Evolutionary conservation across 352 stramenopile species (phyloP), one percentile per base, ranked within the genome.

Genomic region (Thalassiosira mediterranea): DNA sequence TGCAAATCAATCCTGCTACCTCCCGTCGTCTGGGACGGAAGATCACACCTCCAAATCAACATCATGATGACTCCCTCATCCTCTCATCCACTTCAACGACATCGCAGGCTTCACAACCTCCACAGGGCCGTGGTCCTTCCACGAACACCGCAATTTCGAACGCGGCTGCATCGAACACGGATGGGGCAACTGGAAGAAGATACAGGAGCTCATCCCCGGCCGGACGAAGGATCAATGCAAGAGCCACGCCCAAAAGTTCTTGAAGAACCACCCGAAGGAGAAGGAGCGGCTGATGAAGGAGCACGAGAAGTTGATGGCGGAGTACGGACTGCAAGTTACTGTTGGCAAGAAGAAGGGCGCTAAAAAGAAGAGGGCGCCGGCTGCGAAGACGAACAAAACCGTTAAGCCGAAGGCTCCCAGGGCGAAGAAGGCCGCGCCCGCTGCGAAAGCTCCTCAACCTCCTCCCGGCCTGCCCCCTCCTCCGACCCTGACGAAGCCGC

Each of bases 161-260:
- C 29, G 28, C 17, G 34, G 19, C 7, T 42, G 40, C 32, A 64
- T 64, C 37, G 17, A 51, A 23, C 21, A 53, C 25, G 56, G 56
- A 23, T 64, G 56, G 56, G 56, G 56, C n/a, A 64, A 64, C 37
- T 64, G 56, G 56, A 29, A 26, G 44, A 52, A 26, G 44, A 52
- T 52, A 10, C 15, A 52, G 17, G 15, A 26, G 21, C 5, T 10
- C 8, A 52, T 52, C 44, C 44, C 44, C 7, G 15, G 15, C 7
- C 7, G 44, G 15, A 61, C 52, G 1, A 46, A 46, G 15, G 56
- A 64, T 64, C 56, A 64, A 10, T 52, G 32, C 21, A 48, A 64
- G 28, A 52, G 38, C 44, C 38, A 52, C 34, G 56, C 31, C 37
- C 34, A 52, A n/a, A 64, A 64, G 44, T 52, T 51, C n/a, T n/a